Percentiles rank a stretch among this genome's conserved stretches.
These are phyloP conservation scores for Populus euphratica DNA, from an alignment of 345 rosid genomes.

Conservation along the genomic window DNA sequence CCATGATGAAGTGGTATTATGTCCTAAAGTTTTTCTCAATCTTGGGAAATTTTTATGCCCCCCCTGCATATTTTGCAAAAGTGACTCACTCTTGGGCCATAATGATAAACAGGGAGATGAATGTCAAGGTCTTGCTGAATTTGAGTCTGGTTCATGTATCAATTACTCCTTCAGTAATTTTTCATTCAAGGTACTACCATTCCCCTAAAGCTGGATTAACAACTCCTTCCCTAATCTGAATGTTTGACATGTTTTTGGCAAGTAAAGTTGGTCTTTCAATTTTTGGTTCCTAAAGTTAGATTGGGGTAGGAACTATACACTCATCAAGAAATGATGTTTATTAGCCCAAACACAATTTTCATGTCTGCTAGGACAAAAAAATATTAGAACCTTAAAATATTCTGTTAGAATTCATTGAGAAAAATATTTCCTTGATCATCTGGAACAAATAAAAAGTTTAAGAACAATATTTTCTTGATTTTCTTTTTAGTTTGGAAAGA, in stretches of 20 bases:
- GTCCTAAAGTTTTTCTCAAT: background rate
- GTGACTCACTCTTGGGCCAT: slow-evolving; percentile 11
- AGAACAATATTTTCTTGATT: no score
- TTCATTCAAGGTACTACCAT: slow-evolving; percentile 80
- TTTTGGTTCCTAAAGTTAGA: background rate
- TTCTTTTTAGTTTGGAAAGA: no score
- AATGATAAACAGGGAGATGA: slow-evolving; percentile 70
- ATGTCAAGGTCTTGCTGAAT: slow-evolving; percentile 64
- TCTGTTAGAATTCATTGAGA: no score
- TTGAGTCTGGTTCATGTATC: slow-evolving; percentile 65
- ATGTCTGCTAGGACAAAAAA: background rate
- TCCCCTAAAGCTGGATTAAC: background rate
- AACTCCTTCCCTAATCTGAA: background rate
- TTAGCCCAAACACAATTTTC: background rate
- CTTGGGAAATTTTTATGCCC: background rate
- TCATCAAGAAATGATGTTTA: background rate
- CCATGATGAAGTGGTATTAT: slow-evolving; percentile 81
- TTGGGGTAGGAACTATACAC: background rate
- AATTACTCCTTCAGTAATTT: slow-evolving; percentile 97
- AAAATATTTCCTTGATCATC: no score
- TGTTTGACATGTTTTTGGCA: background rate
- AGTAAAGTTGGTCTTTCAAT: background rate
- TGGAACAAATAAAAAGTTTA: no score
- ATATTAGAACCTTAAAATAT: background rate
- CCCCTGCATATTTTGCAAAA: background rate